Conservation (phyloP, 2,329 filamentous ascomycete species). For the Alternaria sp. region DNA sequence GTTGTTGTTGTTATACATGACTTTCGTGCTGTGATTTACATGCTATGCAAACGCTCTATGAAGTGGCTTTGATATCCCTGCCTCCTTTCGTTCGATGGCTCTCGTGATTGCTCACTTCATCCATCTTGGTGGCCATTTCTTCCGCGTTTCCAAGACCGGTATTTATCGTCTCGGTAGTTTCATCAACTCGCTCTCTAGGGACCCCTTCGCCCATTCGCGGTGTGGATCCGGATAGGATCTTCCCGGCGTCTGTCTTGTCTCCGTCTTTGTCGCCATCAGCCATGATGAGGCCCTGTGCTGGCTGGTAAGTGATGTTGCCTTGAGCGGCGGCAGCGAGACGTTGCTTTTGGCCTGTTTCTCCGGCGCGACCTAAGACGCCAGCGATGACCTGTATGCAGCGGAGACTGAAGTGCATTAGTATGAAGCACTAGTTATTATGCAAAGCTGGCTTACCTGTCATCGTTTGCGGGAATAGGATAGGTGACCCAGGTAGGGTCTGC, state of each 20-base stretch:
- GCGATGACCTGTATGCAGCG: constrained; percentile 83
- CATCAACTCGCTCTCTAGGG: constrained; percentile 5
- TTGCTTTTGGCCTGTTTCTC: constrained; percentile 75
- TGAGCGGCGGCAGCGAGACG: constrained; percentile 69
- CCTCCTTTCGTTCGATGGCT: constrained; percentile 35
- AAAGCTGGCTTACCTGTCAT: constrained; percentile 75
- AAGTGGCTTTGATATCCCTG: constrained; percentile 29
- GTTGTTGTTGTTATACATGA: constrained; percentile 9
- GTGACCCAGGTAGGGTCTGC: constrained; percentile 93
- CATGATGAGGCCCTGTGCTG: constrained; percentile 35
- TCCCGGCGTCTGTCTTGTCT: not conserved
- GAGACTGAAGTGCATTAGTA: constrained; percentile 64
- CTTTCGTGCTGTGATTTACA: constrained; percentile 4
- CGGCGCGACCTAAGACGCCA: constrained; percentile 85
- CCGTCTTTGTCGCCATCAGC: constrained; percentile 27
- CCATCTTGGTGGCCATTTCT: constrained; percentile 33
- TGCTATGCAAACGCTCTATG: constrained; percentile 17
- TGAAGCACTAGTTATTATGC: not conserved
- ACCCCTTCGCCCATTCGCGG: constrained; percentile 8
- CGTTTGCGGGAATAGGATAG: constrained; percentile 95
- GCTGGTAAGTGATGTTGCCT: constrained; percentile 69
- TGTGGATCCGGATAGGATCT: not conserved
- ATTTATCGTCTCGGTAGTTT: not conserved
- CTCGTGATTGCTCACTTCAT: constrained; percentile 34
- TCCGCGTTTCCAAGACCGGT: constrained; percentile 23